Percentiles rank a stretch among this genome's conserved stretches.
Evolutionary conservation across 2,329 filamentous ascomycete genomes (phyloP).

Genomic region (Paramyrothecium roridum): DNA sequence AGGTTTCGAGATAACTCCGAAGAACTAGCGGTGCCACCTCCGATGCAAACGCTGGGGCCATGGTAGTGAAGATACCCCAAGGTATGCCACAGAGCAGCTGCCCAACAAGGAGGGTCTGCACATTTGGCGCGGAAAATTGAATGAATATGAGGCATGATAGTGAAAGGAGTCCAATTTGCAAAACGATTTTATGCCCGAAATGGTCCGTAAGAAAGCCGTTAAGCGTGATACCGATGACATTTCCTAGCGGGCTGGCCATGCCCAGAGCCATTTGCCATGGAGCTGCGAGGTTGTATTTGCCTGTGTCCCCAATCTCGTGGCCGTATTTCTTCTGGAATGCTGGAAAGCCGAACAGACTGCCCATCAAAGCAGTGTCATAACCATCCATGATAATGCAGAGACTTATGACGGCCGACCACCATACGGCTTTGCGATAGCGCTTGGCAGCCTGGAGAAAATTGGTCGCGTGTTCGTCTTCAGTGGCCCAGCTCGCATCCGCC

Average conservation of each 20-base stretch:
- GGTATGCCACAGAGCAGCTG: constrained; percentile 39
- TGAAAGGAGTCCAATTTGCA: constrained; percentile 43
- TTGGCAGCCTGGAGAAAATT: no score
- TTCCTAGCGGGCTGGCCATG: constrained; percentile 38
- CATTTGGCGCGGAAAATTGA: constrained; percentile 22
- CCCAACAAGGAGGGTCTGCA: constrained; percentile 35
- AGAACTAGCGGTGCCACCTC: constrained; percentile 28
- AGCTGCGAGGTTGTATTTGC: constrained; percentile 29
- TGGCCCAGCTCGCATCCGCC: no score
- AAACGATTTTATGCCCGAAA: constrained; percentile 38
- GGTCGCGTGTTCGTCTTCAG: no score
- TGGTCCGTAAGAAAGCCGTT: constrained; percentile 13
- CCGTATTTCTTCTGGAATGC: constrained; percentile 25
- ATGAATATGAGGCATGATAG: constrained; percentile 20
- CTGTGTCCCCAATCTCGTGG: constrained; percentile 4
- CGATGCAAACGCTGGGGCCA: constrained; percentile 38
- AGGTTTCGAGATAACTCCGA: constrained; percentile 29
- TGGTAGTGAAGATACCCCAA: constrained; percentile 35
- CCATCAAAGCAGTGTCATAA: constrained; percentile 24
- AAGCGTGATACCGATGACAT: constrained; percentile 20
- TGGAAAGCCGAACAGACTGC: constrained; percentile 27
- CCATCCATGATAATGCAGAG: constrained; percentile 34
- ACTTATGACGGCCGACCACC: constrained; percentile 8
- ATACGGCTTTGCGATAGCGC: constrained; percentile 1
- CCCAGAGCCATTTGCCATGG: constrained; percentile 45